These are phyloP conservation scores for Aspergillus sp. DNA, from an alignment of 2,329 filamentous ascomycete genomes.

Conservation along the genomic window DNA sequence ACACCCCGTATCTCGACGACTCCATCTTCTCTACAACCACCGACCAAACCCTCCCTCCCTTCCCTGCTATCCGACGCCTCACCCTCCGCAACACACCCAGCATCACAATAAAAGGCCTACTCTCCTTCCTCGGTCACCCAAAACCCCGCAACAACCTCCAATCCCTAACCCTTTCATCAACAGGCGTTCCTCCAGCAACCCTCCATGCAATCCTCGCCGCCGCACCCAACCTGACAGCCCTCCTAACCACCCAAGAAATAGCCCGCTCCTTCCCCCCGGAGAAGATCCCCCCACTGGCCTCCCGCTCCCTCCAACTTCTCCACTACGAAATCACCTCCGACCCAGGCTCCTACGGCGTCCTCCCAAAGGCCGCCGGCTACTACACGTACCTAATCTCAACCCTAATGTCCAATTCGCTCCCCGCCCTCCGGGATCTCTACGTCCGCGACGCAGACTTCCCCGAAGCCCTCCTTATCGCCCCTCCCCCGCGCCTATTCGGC, in stretches of 20 bases:
- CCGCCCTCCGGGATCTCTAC: constrained; percentile 73
- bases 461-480: constrained; percentile 72
- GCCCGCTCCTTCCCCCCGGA: constrained; percentile 57
- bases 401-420: constrained; percentile 72
- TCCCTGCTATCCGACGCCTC: constrained; percentile 73
- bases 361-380: constrained; percentile 60
- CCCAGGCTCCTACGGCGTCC: constrained; percentile 58
- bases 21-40: constrained; percentile 65
- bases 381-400: constrained; percentile 86
- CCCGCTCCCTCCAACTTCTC: constrained; percentile 67
- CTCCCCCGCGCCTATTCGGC: constrained; percentile 58
- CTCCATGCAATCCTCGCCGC: constrained; percentile 45
- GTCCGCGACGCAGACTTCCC: constrained; percentile 83
- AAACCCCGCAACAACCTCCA: constrained; percentile 62
- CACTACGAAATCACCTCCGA: constrained; percentile 75
- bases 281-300: constrained; percentile 63
- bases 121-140: constrained; percentile 63
- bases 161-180: constrained; percentile 69
- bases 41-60: constrained; percentile 62
- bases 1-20: constrained; percentile 71
- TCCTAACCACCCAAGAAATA: constrained; percentile 59
- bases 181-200: constrained; percentile 57
- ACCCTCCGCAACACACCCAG: constrained; percentile 69
- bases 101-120: constrained; percentile 70
- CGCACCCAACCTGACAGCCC: constrained; percentile 42